Conservation (phyloP, 768 basidiomycete genomes). For the Leccinum ochraceum region DNA sequence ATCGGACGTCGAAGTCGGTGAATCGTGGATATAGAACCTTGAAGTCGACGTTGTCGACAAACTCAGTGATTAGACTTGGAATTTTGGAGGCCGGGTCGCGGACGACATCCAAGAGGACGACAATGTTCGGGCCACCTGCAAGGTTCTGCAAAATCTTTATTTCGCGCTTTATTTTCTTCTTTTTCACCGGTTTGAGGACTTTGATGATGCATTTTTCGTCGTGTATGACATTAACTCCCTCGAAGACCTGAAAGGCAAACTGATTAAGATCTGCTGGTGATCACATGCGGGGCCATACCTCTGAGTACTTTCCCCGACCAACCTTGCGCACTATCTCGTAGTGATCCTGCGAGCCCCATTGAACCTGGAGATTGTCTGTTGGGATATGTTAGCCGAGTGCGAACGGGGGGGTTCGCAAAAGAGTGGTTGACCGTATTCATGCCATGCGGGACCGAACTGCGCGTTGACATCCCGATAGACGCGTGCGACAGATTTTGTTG, state of each 20-base stretch:
- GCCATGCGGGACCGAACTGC: constrained; percentile 87
- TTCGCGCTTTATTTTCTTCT: constrained; percentile 99
- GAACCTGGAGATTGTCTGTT: constrained; percentile 92
- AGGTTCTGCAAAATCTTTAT: constrained; percentile 98
- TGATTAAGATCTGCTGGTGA: constrained; percentile 17
- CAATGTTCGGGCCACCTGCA: constrained; percentile 93
- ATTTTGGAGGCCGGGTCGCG: constrained; percentile 96
- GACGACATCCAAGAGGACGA: constrained; percentile 92
- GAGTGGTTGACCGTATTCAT: constrained; percentile 80
- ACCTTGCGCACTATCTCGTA: constrained; percentile 98
- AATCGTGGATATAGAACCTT: constrained; percentile 95
- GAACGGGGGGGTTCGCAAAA: background rate
- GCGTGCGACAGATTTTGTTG: constrained; percentile 78
- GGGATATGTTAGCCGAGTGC: constrained; percentile 18
- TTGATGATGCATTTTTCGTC: constrained; percentile 98
- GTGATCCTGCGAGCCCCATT: constrained; percentile 96
- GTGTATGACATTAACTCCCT: constrained; percentile 87
- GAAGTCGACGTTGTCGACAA: constrained; percentile 98
- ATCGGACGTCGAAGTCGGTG: constrained; percentile 93
- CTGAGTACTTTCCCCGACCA: constrained; percentile 93
- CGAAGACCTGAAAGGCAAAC: constrained; percentile 66
- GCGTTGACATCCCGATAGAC: constrained; percentile 89
- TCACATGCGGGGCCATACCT: constrained; percentile 49
- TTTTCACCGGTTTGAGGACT: constrained; percentile 98
- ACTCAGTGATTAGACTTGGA: constrained; percentile 95